phyloP scores from a whole-genome alignment of 1,284 basidiomycete species.

The Inonotus hispidus region DNA sequence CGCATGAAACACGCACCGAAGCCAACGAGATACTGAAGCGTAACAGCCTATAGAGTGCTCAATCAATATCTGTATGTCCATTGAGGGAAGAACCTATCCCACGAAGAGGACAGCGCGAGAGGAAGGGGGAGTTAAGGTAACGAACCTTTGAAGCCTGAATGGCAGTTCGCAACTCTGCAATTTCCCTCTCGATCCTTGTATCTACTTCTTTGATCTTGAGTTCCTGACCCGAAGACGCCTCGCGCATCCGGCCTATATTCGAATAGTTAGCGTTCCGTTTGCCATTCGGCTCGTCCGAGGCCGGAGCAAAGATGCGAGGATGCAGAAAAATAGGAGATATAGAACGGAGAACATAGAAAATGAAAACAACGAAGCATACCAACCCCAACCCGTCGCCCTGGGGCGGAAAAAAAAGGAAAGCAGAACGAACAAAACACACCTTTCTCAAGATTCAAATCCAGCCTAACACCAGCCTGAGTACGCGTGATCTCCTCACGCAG shows the following conservation, averaged over 20 bases:
- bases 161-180: slow-evolving; percentile 82
- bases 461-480: slow-evolving; percentile 89
- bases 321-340: too few species aligned
- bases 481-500: slow-evolving; percentile 88
- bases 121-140: slow-evolving; percentile 3
- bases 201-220: slow-evolving; percentile 99
- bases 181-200: slow-evolving; percentile 95
- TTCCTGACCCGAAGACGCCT: slow-evolving; percentile 90
- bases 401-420: too few species aligned
- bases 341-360: not conserved
- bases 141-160: slow-evolving; percentile 89
- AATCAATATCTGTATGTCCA: too few species aligned
- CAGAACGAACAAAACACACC: slow-evolving; percentile 31
- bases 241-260: slow-evolving; percentile 69
- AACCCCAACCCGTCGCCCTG: too few species aligned
- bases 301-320: too few species aligned
- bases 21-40: slow-evolving; percentile 77
- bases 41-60: slow-evolving; percentile 54
- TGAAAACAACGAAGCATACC: not conserved
- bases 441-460: slow-evolving; percentile 97
- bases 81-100: not conserved
- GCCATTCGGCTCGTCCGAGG: not conserved
- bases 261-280: not conserved
- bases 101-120: slow-evolving; percentile 13
- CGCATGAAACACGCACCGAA: slow-evolving; percentile 51